These are phyloP conservation scores for Lotus japonicus DNA, from an alignment of 306 rosid species.

Conservation along the genomic window DNA sequence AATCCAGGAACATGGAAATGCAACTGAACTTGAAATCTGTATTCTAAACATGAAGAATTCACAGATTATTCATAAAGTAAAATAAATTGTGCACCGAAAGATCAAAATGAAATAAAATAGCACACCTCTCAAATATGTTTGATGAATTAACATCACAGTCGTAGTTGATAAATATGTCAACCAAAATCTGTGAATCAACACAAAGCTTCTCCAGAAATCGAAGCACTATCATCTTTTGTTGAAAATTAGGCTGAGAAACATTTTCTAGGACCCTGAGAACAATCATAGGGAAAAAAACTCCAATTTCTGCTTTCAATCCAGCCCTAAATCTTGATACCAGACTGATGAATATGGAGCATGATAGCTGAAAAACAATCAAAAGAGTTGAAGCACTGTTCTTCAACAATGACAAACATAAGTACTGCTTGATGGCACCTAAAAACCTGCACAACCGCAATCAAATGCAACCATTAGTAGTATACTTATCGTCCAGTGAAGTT, in stretches of 20 bases:
- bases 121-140: slow-evolving; percentile 98
- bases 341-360: slow-evolving; percentile 98
- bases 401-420: slow-evolving; percentile 88
- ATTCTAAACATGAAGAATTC: not conserved
- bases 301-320: slow-evolving; percentile 98
- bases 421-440: slow-evolving; percentile 98
- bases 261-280: slow-evolving; percentile 97
- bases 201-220: slow-evolving; percentile 92
- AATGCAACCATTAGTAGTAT: slow-evolving; percentile 13
- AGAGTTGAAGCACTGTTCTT: slow-evolving; percentile 99
- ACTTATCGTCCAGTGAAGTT: slow-evolving; percentile 3
- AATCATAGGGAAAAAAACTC: slow-evolving; percentile 98
- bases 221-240: slow-evolving; percentile 97
- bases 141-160: slow-evolving; percentile 99
- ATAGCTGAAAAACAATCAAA: slow-evolving; percentile 90
- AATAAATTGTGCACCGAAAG: not conserved
- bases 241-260: slow-evolving; percentile 95
- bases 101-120: slow-evolving; percentile 10
- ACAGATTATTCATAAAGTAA: not conserved
- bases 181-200: slow-evolving; percentile 92
- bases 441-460: slow-evolving; percentile 73
- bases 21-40: slow-evolving; percentile 17
- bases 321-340: slow-evolving; percentile 97
- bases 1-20: not conserved
- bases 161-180: slow-evolving; percentile 92